A percentile compares a stretch with the other conserved stretches of the same genome.
These are phyloP conservation scores for Cylindrodendrum hubeiense DNA, from an alignment of 2,329 filamentous ascomycete species.

Conservation along the genomic window DNA sequence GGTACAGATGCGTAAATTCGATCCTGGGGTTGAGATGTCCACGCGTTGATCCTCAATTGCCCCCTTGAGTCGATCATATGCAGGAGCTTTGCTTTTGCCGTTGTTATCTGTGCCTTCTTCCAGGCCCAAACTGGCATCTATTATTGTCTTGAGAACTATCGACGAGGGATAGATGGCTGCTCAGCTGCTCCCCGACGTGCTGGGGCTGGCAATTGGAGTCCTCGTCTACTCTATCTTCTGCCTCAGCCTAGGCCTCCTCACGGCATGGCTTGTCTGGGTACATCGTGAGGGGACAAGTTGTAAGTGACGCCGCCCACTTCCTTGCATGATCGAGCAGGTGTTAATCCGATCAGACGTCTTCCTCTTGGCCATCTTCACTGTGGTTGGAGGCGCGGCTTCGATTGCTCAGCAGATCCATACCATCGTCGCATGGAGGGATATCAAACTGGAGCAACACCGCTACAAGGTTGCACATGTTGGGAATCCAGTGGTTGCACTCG, in stretches of 20 bases:
- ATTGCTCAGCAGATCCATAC: conserved; percentile 59
- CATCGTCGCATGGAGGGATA: conserved; percentile 53
- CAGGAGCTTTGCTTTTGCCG: neutral
- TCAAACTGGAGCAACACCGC: conserved; percentile 55
- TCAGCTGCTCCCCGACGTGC: conserved; percentile 18
- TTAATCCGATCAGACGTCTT: conserved; percentile 52
- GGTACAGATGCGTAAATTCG: neutral
- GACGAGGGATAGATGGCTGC: conserved; percentile 1
- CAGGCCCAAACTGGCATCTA: neutral
- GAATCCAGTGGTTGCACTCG: conserved; percentile 56
- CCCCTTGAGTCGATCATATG: neutral
- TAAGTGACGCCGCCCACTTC: conserved; percentile 42
- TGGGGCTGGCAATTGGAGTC: conserved; percentile 19
- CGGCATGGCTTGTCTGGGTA: conserved; percentile 50
- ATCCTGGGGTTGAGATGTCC: conserved; percentile 1
- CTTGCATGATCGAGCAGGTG: neutral
- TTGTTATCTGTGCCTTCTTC: neutral
- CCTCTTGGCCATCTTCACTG: conserved; percentile 52
- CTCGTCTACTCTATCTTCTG: conserved; percentile 23
- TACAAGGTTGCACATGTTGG: conserved; percentile 50
- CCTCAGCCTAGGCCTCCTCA: conserved; percentile 14
- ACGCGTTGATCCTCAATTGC: neutral
- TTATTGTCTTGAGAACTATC: neutral
- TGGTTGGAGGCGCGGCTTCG: conserved; percentile 52
- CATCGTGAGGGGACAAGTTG: conserved; percentile 57